phyloP scores from a whole-genome alignment of 2,329 filamentous ascomycete genomes.

The Colletotrichum melonis region DNA sequence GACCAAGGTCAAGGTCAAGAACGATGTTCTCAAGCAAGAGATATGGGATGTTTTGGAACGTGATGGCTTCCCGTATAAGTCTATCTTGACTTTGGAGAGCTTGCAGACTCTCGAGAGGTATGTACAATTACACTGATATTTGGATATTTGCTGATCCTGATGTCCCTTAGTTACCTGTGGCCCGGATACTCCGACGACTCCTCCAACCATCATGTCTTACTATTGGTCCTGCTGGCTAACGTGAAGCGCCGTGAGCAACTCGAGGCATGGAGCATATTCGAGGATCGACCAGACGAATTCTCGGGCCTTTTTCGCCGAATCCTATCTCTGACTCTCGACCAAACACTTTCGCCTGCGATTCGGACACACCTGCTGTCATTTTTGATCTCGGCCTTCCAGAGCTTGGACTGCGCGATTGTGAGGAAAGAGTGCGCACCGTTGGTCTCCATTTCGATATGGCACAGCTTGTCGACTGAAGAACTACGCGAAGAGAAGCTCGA shows the following conservation, averaged over 20 bases:
- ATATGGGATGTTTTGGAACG: constrained; percentile 92
- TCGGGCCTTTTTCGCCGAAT: constrained; percentile 89
- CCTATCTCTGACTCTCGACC: constrained; percentile 85
- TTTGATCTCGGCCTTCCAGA: constrained; percentile 92
- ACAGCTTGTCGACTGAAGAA: constrained; percentile 85
- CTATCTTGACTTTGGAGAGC: constrained; percentile 86
- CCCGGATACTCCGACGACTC: constrained; percentile 89
- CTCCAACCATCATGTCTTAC: constrained; percentile 90
- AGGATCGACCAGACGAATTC: constrained; percentile 82
- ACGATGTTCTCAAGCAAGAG: constrained; percentile 85
- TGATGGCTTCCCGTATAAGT: constrained; percentile 81
- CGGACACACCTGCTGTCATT: constrained; percentile 89
- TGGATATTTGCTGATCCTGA: constrained; percentile 40
- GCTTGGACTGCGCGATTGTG: constrained; percentile 87
- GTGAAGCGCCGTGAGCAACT: constrained; percentile 89
- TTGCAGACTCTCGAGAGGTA: constrained; percentile 89
- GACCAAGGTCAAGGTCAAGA: constrained; percentile 79
- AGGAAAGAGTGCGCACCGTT: constrained; percentile 96
- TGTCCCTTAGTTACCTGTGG: constrained; percentile 81
- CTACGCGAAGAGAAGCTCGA: constrained; percentile 80
- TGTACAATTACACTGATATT: constrained; percentile 29
- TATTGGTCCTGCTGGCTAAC: constrained; percentile 87
- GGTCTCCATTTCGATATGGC: constrained; percentile 95
- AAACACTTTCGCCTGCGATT: constrained; percentile 72
- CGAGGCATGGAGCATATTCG: constrained; percentile 90